Conservation (phyloP, 345 rosid genomes). For the Tarenaya hassleriana region DNA sequence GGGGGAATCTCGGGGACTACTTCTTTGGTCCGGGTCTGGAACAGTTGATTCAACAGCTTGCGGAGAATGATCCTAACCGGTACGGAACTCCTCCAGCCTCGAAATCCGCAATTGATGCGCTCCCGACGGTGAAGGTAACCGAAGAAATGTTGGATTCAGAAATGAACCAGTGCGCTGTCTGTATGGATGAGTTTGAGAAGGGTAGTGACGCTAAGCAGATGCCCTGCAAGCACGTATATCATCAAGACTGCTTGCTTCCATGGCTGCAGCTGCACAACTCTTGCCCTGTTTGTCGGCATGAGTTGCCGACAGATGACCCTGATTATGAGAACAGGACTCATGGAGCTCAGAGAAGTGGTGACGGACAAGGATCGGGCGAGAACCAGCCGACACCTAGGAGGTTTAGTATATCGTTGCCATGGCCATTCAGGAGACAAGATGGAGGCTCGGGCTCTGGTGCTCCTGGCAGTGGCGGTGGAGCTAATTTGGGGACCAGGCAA, state of each 20-base stretch:
- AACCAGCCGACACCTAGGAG: conserved; percentile 44
- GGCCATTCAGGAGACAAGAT: conserved; percentile 43
- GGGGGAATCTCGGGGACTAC: conserved; percentile 54
- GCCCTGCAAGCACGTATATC: conserved; percentile 73
- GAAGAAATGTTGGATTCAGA: conserved; percentile 41
- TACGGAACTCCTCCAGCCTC: conserved; percentile 81
- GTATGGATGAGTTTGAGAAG: conserved; percentile 59
- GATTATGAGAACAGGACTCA: conserved; percentile 48
- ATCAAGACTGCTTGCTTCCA: conserved; percentile 57
- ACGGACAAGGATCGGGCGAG: conserved; percentile 16
- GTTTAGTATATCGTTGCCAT: conserved; percentile 61
- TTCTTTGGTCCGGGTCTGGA: conserved; percentile 73
- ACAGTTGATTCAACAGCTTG: conserved; percentile 69
- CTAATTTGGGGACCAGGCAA: conserved; percentile 36
- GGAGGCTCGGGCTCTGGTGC: conserved; percentile 27
- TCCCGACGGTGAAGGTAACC: conserved; percentile 44
- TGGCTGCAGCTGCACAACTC: conserved; percentile 73
- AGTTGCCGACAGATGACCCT: conserved; percentile 65
- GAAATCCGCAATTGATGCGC: conserved; percentile 45
- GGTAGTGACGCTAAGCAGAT: conserved; percentile 48
- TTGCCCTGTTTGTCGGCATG: conserved; percentile 66
- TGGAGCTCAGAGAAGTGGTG: conserved; percentile 21
- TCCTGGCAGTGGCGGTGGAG: conserved; percentile 27
- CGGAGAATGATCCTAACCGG: conserved; percentile 71
- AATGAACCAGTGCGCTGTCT: conserved; percentile 62